These are phyloP conservation scores for Eucalyptus pumila DNA, from an alignment of 345 rosid genomes.

Conservation along the genomic window DNA sequence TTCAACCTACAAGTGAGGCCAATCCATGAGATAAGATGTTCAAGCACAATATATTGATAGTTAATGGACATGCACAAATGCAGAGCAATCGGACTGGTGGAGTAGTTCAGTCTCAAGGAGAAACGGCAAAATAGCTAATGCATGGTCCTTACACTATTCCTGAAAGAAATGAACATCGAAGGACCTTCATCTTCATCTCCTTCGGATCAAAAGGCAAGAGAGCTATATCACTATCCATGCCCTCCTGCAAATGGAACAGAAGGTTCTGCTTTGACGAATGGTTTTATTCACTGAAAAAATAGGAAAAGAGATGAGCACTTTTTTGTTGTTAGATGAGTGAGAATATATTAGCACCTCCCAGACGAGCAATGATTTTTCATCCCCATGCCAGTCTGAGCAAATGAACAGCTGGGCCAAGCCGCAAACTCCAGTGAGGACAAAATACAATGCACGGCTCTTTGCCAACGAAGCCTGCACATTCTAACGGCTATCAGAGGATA, in stretches of 20 bases:
- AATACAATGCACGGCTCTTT: conserved; percentile 81
- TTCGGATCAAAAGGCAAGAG: conserved; percentile 70
- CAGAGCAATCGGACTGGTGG: no score
- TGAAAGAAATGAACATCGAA: conserved; percentile 70
- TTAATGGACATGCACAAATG: no score
- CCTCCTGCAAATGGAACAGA: conserved; percentile 33
- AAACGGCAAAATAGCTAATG: background rate
- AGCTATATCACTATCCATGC: conserved; percentile 38
- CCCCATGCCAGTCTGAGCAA: conserved; percentile 64
- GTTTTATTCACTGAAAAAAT: background rate
- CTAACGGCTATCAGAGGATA: background rate
- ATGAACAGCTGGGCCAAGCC: conserved; percentile 77
- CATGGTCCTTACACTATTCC: conserved; percentile 44
- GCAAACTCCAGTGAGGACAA: conserved; percentile 72
- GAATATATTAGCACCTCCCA: conserved; percentile 42
- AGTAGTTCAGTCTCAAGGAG: background rate
- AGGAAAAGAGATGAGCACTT: conserved; percentile 18
- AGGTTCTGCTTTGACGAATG: background rate
- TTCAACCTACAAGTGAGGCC: no score
- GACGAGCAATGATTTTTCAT: conserved; percentile 62
- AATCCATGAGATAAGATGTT: no score
- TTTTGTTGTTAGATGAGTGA: conserved; percentile 72
- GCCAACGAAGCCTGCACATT: conserved; percentile 56
- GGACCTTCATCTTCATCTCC: conserved; percentile 85
- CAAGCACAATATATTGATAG: no score